Conservation (phyloP, 805 yeast genomes). For the Groenewaldozyma salmanticensis region DNA sequence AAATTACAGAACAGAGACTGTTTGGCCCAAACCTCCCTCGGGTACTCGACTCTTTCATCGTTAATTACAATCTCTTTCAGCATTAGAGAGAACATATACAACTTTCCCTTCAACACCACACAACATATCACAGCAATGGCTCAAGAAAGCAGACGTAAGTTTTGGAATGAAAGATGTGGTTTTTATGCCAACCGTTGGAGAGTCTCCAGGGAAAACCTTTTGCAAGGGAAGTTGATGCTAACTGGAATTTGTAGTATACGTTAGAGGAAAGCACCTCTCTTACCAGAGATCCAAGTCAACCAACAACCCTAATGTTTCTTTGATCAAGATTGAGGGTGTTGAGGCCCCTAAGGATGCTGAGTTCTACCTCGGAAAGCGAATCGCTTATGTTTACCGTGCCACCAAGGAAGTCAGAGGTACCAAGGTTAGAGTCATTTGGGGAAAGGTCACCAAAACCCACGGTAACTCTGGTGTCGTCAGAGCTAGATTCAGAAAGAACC, state of each 20-base stretch:
- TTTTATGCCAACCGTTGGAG: no score
- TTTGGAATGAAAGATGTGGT: constrained; percentile 7
- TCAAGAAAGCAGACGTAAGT: constrained; percentile 97
- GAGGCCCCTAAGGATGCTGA: constrained; percentile 84
- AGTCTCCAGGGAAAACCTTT: no score
- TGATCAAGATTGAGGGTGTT: constrained; percentile 96
- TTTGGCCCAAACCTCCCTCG: no score
- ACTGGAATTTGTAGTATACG: constrained; percentile 50
- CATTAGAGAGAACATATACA: no score
- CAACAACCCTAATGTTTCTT: constrained; percentile 96
- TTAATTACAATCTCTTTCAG: no score
- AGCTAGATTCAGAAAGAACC: constrained; percentile 98
- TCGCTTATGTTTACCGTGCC: constrained; percentile 99
- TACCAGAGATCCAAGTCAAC: constrained; percentile 99
- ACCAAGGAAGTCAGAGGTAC: constrained; percentile 97
- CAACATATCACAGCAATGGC: constrained; percentile 50
- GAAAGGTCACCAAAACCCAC: constrained; percentile 97
- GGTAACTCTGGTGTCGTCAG: constrained; percentile 98
- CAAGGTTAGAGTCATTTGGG: constrained; percentile 99
- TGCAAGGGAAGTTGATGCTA: neutral
- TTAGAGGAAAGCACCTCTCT: constrained; percentile 99
- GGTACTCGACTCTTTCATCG: no score
- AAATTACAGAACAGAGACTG: no score
- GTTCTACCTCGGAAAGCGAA: constrained; percentile 99
- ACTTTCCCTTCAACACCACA: no score